phyloP scores from a whole-genome alignment of 208 protist species.

The Porcisia deanei region DNA sequence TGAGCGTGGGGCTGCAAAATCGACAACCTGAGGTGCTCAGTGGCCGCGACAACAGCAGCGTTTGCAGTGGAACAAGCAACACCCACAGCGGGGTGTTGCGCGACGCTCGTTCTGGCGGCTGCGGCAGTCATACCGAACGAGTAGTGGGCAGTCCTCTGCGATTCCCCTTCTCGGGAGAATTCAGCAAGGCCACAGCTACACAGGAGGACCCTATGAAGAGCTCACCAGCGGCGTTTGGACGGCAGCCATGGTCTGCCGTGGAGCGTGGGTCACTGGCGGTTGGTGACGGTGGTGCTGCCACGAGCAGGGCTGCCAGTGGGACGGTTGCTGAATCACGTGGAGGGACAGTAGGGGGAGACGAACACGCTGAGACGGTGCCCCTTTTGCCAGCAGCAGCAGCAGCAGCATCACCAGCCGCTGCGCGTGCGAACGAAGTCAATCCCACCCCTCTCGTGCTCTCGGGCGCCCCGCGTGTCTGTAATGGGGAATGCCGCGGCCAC shows the following conservation, averaged over 20 bases:
- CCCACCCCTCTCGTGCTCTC: slow-evolving; percentile 20
- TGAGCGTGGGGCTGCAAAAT: neutral
- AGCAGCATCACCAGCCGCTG: neutral
- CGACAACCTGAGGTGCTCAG: neutral
- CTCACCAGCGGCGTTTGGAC: neutral
- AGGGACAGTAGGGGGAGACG: no score
- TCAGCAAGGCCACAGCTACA: neutral
- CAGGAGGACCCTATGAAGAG: slow-evolving; percentile 1
- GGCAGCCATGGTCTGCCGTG: neutral
- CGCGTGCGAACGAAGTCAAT: neutral
- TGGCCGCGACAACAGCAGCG: neutral
- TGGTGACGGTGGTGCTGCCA: neutral
- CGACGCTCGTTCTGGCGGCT: neutral
- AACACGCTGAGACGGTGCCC: neutral
- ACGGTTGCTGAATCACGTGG: neutral
- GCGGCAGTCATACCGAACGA: slow-evolving; percentile 8
- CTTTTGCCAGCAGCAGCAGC: neutral
- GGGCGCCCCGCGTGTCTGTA: neutral
- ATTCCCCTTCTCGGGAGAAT: slow-evolving; percentile 6
- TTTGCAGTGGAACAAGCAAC: neutral
- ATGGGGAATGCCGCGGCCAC: neutral
- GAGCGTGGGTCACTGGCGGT: neutral
- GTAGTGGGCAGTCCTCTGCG: slow-evolving; percentile 7
- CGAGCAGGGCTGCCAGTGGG: neutral
- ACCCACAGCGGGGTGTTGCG: neutral